Evolutionary conservation across 2,329 filamentous ascomycete genomes (phyloP), one percentile per base, ranked within the genome.

Genomic region (Plenodomus biglobosus): DNA sequence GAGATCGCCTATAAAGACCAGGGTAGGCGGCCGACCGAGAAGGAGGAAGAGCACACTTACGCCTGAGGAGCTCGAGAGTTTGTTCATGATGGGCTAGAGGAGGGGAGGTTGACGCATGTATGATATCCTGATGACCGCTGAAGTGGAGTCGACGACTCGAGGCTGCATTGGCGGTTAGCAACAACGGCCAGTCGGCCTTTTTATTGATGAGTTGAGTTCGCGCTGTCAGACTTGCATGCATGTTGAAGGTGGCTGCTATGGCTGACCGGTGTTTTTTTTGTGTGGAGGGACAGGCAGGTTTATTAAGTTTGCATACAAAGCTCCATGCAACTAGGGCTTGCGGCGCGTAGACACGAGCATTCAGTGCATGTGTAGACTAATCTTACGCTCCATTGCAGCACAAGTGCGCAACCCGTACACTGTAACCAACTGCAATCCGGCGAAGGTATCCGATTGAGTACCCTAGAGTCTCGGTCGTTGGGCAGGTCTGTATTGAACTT

Each of bases 31-130:
- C 66, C 69, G 85, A 75, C 74, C 83, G 2, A 85, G 80, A 50
- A 76, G 87, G 64, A 78, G 88, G 64, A 80, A 88, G 67, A 90
- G 86, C 62, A 92, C 88, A 17, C 74, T 92, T 24, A 90, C 82
- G 61, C 84, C 86, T 2, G 86, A 86, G 77, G 88, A 92, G 71
- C 72, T 92, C 64, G 81, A 88, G 72, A 67, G 62, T 24, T 56
- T 73, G 35, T 49, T 74, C 40, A 62, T 66, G 7, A 62, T 66
- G 7, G 59, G 66, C 43, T 67, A 61, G 50, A 53, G 24, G 19
- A 37, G 1, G 7, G 21, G 22, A 34, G 21, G 19, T 32, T 21
- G 11, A 47, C 40, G 22, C 42, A 21, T 47, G 42, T 46, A 38
- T 16, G 24, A 48, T 44, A 27, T 40, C 32, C 46, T 8, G 17